Evolutionary conservation across 148 eudicot genomes (phyloP), one percentile per base, ranked within the genome.

Genomic region (Camellia lanceoleosa): DNA sequence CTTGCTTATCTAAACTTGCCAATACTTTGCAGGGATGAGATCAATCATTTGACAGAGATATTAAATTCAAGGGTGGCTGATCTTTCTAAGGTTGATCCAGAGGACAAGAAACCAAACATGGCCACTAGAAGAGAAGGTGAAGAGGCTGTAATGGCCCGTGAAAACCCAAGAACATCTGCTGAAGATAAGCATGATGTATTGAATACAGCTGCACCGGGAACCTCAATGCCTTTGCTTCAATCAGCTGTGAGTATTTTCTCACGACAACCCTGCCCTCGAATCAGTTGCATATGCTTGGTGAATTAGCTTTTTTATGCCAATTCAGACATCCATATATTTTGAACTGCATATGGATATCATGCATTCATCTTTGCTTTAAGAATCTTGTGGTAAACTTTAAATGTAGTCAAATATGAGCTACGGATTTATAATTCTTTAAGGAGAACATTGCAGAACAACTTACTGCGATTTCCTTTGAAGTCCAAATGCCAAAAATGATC

Each of bases 1-100:
- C 46, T 19, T 66, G 47, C 62, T 68, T 19, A 14, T 65, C 68
- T 60, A 23, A 61, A 52, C 52, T 63, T 5, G 51, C 66, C 44
- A n/a, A 79, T 63, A 72, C 67, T 77, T 58, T 88, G 74, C 85
- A 96, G 99, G 89, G 95, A 88, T 75, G 99, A 96, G 68, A 79
- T 92, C 78, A 80, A 74, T 82, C 90, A 79, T 75, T 84, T 96
- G 89, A 82, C 86, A 84, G 91, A 92, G 85, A 88, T 96, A 84
- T 73, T 96, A 79, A 87, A 84, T 64, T 91, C 99, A 54, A 88
- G 90, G 72, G 88, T 81, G 46, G 84, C 46, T 74, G 87, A 84
- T 19, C 38, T 6, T 81, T 67, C 84, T 68, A 81, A 75, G 73
- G 80, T 68, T 54, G 92, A 93, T 74, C 73, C 74, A 71, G 89